Evolutionary conservation across 768 basidiomycete genomes (phyloP), one percentile per base, ranked within the genome.

Genomic region (Xerocomus potaroensis): DNA sequence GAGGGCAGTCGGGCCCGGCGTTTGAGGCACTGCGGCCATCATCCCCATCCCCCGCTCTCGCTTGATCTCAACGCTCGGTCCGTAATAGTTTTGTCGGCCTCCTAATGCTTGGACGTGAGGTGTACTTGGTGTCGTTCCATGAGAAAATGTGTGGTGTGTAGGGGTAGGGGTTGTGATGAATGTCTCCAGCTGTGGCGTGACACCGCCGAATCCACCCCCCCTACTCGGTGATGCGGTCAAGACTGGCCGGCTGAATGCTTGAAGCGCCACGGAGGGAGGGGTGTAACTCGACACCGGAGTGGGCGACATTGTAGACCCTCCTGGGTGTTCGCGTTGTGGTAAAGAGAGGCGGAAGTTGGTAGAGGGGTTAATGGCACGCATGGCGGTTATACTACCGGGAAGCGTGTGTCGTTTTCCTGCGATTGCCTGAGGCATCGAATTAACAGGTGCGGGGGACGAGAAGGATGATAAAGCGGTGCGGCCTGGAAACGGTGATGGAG

Each of bases 401-500:
- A 77, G 60, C 0, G 79, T 81, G 56, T 79, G 74, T 12, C 79
- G 77, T 59, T 82, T 84, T 15, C 83, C 81, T 15, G 80, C 75
- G 4, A 79, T 70, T 12, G 66, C 67, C 38, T 67, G 70, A 36
- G 72, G 57, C 4, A 36, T 18, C 8, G 46, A 38, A 6, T 27
- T 43, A 18, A 54, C 16, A 34, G 57, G 18, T 42, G 56, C 15
- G 69, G 61, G 24, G 56, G 67, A 32, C 64, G 69, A 10, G 54
- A 51, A 27, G 16, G 60, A 58, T n/a, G 62, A 55, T 34, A 64
- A 19, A 18, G 62, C 48, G 3, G 49, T 45, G 31, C 53, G 65
- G 8, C 66, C 68, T 7, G 87, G 89, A 65, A 91, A 91, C 0
- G 90, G 90, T 0, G 90, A 87, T 3, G 87, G 75, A 9, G 87